Evolutionary conservation across 441 rosid species (phyloP).

Genomic region (Eugenia klotzschiana): DNA sequence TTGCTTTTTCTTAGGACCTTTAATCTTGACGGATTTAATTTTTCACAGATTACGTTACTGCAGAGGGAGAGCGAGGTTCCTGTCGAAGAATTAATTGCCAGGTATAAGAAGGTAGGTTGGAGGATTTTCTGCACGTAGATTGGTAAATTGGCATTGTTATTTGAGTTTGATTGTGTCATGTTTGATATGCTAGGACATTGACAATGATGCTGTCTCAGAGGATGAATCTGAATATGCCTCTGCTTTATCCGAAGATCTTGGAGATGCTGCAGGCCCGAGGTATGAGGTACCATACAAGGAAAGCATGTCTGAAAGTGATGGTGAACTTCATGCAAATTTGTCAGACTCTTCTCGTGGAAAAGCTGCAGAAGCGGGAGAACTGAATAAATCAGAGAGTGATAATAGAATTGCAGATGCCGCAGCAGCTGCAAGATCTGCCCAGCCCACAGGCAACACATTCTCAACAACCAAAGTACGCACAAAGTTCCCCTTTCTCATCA

Average conservation of each 20-base stretch:
- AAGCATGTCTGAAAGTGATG: conserved; percentile 28
- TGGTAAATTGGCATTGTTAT: not conserved
- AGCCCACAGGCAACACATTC: conserved; percentile 96
- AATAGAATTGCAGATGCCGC: conserved; percentile 93
- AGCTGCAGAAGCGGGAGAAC: conserved; percentile 22
- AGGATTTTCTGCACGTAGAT: conserved; percentile 9
- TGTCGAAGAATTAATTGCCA: conserved; percentile 79
- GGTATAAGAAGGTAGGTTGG: conserved; percentile 90
- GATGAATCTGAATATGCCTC: conserved; percentile 62
- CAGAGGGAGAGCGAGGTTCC: conserved; percentile 89
- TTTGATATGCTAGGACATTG: conserved; percentile 41
- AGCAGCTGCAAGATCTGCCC: conserved; percentile 98
- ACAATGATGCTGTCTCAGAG: conserved; percentile 43
- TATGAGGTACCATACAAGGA: conserved; percentile 25
- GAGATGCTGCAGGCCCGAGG: conserved; percentile 18
- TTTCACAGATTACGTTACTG: conserved; percentile 63
- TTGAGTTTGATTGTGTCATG: conserved; percentile 12
- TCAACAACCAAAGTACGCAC: conserved; percentile 95
- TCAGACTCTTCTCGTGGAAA: conserved; percentile 12
- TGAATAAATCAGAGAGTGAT: conserved; percentile 19
- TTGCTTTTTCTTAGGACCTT: not conserved
- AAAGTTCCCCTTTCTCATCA: conserved; percentile 93
- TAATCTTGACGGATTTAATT: conserved; percentile 5
- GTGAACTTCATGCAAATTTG: conserved; percentile 19
- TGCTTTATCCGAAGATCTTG: conserved; percentile 40